Conservation (phyloP, 1,139 yeast genomes). For the Geotrichum carabidarum region DNA sequence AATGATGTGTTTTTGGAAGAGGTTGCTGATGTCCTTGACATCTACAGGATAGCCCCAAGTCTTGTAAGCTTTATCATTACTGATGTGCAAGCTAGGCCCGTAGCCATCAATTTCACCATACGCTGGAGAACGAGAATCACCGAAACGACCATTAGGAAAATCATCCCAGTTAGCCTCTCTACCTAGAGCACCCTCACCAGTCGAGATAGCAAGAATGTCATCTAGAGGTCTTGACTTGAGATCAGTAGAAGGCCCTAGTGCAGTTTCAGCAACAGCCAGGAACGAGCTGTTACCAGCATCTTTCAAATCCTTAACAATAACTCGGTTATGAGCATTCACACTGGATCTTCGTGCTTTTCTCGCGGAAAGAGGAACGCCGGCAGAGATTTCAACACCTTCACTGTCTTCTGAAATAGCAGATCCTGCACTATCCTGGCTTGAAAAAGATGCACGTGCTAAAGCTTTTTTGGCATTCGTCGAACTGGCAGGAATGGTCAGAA, state of each 20-base stretch:
- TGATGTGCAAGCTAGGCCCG: conserved; percentile 81
- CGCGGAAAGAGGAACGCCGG: conserved; percentile 17
- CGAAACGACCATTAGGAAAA: conserved; percentile 95
- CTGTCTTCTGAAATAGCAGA: conserved; percentile 34
- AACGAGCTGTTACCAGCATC: conserved; percentile 17
- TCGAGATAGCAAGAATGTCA: conserved; percentile 66
- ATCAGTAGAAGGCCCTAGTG: conserved; percentile 17
- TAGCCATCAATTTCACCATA: conserved; percentile 97
- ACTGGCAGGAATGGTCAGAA: conserved; percentile 24
- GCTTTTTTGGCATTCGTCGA: conserved; percentile 25
- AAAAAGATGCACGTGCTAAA: conserved; percentile 10
- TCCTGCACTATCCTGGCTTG: conserved; percentile 8
- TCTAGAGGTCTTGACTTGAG: conserved; percentile 41
- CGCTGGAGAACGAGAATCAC: conserved; percentile 93
- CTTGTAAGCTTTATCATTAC: conserved; percentile 62
- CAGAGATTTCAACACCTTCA: conserved; percentile 4
- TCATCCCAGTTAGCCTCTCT: conserved; percentile 98
- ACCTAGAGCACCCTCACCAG: conserved; percentile 81
- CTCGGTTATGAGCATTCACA: conserved; percentile 44
- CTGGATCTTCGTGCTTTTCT: conserved; percentile 46
- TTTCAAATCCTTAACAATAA: conserved; percentile 38
- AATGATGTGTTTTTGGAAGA: conserved; percentile 70
- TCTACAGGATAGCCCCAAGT: conserved; percentile 80
- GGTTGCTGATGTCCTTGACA: conserved; percentile 56
- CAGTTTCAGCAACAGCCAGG: conserved; percentile 23